Base-by-base conservation (phyloP, 2,329 filamentous ascomycete species). In the Nemania sp. region DNA sequence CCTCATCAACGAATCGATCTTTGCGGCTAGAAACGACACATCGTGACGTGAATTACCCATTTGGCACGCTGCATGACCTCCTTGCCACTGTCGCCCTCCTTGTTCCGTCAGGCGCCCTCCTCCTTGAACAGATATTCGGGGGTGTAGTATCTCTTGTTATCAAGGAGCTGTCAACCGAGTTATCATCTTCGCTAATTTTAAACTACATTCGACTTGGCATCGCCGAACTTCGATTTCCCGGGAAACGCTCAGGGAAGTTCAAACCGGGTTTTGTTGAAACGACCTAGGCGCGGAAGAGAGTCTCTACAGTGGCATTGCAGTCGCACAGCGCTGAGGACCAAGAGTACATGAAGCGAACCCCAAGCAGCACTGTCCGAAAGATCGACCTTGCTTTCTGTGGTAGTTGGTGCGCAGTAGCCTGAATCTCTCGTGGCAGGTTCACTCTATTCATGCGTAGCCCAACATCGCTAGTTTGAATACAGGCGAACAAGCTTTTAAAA, bases 321-420 rank as follows among this genome's bases (percentile, higher is more conserved):
- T 71, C 64, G 65, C 66, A 72, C 70, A 70, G 64, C 66, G 65
- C 60, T 65, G 66, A 64, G 53, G 59, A 60, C 63, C 60, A 62
- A 65, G 60, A 60, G 63, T 62, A 53, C 50, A 59, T 63, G 63
- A 64, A n/a, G 65, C 60, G 65, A 68, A 65, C 57, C 62, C 59
- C 63, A 62, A 67, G 62, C 52, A 54, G 65, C 66, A 67, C 68
- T 69, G 60, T 58, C 60, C 64, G 65, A 64, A 60, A 60, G 62
- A 60, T 64, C 59, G 53, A 58, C 54, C 56, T 57, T 65, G 56
- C 57, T 63, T 64, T 29, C 54, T 67, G 64, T 68, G 66, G 63
- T 55, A 64, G 68, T 61, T 54, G 60, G 67, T 69, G 60, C 66
- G 68, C 71, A 68, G 63, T 68, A 65, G 62, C 63, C 67, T 67